These are phyloP conservation scores for Paraconiothyrium sp. DNA, from an alignment of 2,329 filamentous ascomycete genomes.

Conservation along the genomic window DNA sequence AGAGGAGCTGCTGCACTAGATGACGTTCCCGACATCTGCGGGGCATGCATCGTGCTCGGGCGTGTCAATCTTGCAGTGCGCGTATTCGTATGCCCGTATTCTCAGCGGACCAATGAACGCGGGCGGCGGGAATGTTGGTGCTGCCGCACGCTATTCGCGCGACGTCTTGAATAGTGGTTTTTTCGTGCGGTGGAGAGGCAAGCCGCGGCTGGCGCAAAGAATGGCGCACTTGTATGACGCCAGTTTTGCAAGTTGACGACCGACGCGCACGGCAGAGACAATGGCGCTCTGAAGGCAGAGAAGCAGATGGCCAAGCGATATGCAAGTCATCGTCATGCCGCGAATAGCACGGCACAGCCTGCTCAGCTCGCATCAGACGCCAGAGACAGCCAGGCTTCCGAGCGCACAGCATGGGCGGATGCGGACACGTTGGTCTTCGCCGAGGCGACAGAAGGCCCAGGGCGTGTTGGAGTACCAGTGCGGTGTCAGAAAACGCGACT, in stretches of 20 bases:
- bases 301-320: slow-evolving; percentile 14
- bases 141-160: not conserved
- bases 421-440: not conserved
- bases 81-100: not conserved
- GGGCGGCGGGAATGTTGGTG: not conserved
- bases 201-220: not conserved
- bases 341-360: slow-evolving; percentile 18
- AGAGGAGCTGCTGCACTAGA: not conserved
- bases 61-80: not conserved
- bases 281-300: not conserved
- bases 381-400: slow-evolving; percentile 10
- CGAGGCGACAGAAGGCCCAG: not conserved
- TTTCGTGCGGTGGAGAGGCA: not conserved
- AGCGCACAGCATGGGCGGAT: not conserved
- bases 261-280: slow-evolving; percentile 2
- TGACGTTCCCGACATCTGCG: not conserved
- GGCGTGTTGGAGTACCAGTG: not conserved
- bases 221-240: slow-evolving; percentile 7
- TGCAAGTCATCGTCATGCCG: slow-evolving; percentile 33
- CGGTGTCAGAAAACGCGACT: not conserved
- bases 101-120: not conserved
- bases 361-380: slow-evolving; percentile 15
- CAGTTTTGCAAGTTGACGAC: not conserved
- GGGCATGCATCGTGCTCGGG: not conserved
- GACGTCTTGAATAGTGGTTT: not conserved